These are phyloP conservation scores for Stygiomarasmius scandens DNA, from an alignment of 1,284 basidiomycete species.

Conservation along the genomic window DNA sequence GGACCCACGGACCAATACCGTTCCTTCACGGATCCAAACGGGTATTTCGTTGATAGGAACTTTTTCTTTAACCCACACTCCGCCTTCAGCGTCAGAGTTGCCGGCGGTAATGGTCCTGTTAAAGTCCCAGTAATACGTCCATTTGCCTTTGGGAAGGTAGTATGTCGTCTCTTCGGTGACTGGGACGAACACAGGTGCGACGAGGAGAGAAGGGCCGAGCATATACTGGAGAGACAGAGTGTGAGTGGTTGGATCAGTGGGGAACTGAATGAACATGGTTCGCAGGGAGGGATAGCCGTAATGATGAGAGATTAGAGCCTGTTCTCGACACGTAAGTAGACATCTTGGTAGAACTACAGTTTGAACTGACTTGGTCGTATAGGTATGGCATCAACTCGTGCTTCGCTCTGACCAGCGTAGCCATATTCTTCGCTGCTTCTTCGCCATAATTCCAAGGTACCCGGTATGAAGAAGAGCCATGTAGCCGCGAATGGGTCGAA, in stretches of 20 bases:
- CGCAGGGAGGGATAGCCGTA: constrained; percentile 69
- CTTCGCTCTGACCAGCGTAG: constrained; percentile 68
- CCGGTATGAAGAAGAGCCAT: constrained; percentile 72
- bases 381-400: constrained; percentile 77
- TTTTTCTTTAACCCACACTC: constrained; percentile 58
- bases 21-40: constrained; percentile 64
- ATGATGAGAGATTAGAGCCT: constrained; percentile 63
- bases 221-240: constrained; percentile 71
- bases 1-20: constrained; percentile 61
- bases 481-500: constrained; percentile 71
- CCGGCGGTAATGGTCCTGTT: constrained; percentile 39
- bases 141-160: constrained; percentile 70
- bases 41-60: constrained; percentile 64
- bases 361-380: constrained; percentile 55
- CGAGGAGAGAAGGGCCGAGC: constrained; percentile 70
- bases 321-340: background rate
- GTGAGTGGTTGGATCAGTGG: constrained; percentile 64
- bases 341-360: background rate
- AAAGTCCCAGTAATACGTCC: constrained; percentile 67
- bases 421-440: constrained; percentile 66
- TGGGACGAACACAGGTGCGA: constrained; percentile 73
- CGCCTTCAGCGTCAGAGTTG: constrained; percentile 33
- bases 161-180: constrained; percentile 61
- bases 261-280: constrained; percentile 77
- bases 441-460: constrained; percentile 80